Percentiles rank a stretch among this genome's conserved stretches.
These are phyloP conservation scores for Trichoderma sp. DNA, from an alignment of 2,329 filamentous ascomycete genomes.

Conservation along the genomic window DNA sequence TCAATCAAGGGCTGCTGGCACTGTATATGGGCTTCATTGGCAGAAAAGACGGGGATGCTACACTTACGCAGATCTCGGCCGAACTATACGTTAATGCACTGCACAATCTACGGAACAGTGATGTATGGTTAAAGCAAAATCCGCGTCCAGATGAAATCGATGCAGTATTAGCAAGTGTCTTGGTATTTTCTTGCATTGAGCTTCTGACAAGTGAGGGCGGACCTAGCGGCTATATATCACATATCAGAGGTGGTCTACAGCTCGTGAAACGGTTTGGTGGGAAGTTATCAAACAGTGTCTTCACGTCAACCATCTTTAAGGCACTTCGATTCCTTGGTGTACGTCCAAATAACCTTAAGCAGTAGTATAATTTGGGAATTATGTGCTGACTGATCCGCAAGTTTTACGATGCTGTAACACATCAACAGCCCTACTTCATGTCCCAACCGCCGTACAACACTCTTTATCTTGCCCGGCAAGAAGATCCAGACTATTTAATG, in stretches of 20 bases:
- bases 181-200: not conserved
- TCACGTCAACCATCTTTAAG: not conserved
- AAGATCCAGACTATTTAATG: not conserved
- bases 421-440: not conserved
- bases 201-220: not conserved
- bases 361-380: not conserved
- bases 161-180: not conserved
- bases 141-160: not conserved
- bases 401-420: not conserved
- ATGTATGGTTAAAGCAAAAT: not conserved
- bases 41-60: not conserved
- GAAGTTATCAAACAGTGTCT: not conserved
- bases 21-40: not conserved
- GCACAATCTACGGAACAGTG: not conserved
- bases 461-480: not conserved
- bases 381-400: not conserved
- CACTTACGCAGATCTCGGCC: not conserved
- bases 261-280: not conserved
- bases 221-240: not conserved
- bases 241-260: not conserved
- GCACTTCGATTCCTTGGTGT: not conserved
- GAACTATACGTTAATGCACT: not conserved
- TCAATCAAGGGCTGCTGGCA: not conserved
- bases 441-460: not conserved
- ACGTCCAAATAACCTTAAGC: not conserved